A percentile compares a stretch with the other conserved stretches of the same genome.
Conservation (phyloP, 805 yeast genomes). For the Torulaspora indica region DNA sequence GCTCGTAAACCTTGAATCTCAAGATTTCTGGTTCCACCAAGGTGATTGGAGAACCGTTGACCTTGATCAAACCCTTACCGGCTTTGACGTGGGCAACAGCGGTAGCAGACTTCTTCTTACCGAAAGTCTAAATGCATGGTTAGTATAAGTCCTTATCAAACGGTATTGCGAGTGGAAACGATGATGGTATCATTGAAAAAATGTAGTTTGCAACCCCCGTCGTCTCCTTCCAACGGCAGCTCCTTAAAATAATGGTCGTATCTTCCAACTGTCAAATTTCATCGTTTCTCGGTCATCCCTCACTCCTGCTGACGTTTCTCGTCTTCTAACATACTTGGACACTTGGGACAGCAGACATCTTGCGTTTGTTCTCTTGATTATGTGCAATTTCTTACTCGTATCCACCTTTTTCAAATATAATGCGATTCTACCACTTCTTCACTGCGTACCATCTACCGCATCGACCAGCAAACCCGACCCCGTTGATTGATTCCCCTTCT, state of each 20-base stretch:
- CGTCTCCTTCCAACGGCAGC: too few species aligned
- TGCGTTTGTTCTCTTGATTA: slow-evolving; percentile 30
- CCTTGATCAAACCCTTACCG: slow-evolving; percentile 99
- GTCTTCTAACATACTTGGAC: slow-evolving; percentile 68
- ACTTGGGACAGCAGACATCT: slow-evolving; percentile 75
- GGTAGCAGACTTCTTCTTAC: slow-evolving; percentile 99
- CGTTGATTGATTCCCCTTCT: background rate
- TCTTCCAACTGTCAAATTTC: too few species aligned
- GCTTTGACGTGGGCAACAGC: slow-evolving; percentile 99
- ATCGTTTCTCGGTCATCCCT: background rate
- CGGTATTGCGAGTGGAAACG: background rate
- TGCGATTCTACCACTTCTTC: slow-evolving; percentile 3
- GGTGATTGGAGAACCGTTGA: slow-evolving; percentile 98
- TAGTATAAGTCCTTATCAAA: slow-evolving; percentile 8
- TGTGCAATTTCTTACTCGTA: slow-evolving; percentile 13
- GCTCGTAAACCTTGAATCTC: slow-evolving; percentile 99
- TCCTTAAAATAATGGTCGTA: too few species aligned
- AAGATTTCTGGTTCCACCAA: slow-evolving; percentile 98
- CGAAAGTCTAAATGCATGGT: slow-evolving; percentile 71
- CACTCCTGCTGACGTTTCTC: background rate
- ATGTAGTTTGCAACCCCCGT: too few species aligned
- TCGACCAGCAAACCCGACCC: background rate
- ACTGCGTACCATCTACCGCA: background rate
- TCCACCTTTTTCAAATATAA: slow-evolving; percentile 16
- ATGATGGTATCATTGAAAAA: too few species aligned